Conservation (phyloP, 345 rosid species). For the Punica granatum region DNA sequence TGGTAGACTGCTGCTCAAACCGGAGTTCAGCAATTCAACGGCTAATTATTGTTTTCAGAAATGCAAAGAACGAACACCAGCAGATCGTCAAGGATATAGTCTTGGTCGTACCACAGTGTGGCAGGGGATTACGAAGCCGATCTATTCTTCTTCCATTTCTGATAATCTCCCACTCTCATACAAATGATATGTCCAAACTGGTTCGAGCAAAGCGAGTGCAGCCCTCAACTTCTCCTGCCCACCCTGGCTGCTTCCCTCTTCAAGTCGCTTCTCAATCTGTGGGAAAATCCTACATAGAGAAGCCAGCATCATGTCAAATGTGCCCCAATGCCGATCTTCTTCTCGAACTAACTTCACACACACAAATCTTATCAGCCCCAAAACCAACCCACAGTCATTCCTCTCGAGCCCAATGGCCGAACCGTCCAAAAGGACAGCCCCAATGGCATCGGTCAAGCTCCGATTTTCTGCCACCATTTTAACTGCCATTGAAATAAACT, state of each 20-base stretch:
- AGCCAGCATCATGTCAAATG: slow-evolving; percentile 60
- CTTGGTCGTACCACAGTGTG: neutral
- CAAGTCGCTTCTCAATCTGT: slow-evolving; percentile 44
- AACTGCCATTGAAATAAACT: slow-evolving; percentile 29
- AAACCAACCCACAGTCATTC: slow-evolving; percentile 44
- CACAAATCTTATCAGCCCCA: slow-evolving; percentile 52
- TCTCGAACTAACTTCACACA: slow-evolving; percentile 42
- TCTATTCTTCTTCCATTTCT: slow-evolving; percentile 14
- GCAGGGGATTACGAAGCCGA: neutral
- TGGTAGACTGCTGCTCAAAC: too few species aligned
- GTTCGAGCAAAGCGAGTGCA: slow-evolving; percentile 60
- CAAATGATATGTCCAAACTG: slow-evolving; percentile 78
- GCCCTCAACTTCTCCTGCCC: slow-evolving; percentile 25
- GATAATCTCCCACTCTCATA: slow-evolving; percentile 50
- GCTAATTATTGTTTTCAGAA: too few species aligned
- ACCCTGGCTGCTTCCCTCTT: slow-evolving; percentile 37
- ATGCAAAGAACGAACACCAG: neutral
- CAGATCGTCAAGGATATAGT: neutral
- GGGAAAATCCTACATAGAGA: slow-evolving; percentile 61
- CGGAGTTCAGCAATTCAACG: too few species aligned
- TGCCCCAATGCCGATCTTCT: slow-evolving; percentile 61
- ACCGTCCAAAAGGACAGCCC: slow-evolving; percentile 43
- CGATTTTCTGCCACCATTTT: slow-evolving; percentile 36
- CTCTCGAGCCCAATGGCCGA: slow-evolving; percentile 48
- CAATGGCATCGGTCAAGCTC: slow-evolving; percentile 53